These are phyloP conservation scores for Claviceps monticola DNA, from an alignment of 2,329 filamentous ascomycete species.

Conservation along the genomic window DNA sequence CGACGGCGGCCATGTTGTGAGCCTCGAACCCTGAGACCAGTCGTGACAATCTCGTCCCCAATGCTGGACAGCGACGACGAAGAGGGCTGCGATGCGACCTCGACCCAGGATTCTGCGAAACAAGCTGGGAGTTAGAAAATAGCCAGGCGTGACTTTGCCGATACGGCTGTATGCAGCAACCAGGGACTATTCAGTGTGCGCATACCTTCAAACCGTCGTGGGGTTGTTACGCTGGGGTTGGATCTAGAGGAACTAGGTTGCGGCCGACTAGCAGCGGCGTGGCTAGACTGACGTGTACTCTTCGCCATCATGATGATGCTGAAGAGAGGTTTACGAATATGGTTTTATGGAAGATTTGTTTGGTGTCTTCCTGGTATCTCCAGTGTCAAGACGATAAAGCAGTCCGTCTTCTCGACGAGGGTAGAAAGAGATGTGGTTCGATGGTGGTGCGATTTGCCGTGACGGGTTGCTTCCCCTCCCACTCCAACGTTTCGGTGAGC, in stretches of 20 bases:
- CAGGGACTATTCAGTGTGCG: conserved; percentile 1
- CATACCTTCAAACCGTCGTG: conserved; percentile 24
- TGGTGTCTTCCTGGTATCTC: not conserved
- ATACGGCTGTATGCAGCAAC: not conserved
- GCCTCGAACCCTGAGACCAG: conserved; percentile 63
- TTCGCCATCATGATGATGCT: conserved; percentile 17
- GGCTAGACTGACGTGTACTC: conserved; percentile 14
- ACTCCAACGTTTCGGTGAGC: not conserved
- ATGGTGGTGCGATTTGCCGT: not conserved
- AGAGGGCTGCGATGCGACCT: conserved; percentile 83
- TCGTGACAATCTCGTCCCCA: conserved; percentile 80
- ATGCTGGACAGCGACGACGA: conserved; percentile 83
- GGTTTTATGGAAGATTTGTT: not conserved
- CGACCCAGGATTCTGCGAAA: conserved; percentile 80
- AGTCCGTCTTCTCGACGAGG: not conserved
- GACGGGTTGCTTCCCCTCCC: not conserved
- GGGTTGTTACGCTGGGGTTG: conserved; percentile 17
- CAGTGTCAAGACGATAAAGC: not conserved
- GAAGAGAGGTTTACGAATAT: not conserved
- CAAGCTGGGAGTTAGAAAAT: conserved; percentile 5
- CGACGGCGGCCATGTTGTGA: conserved; percentile 45
- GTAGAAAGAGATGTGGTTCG: not conserved
- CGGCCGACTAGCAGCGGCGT: conserved; percentile 11
- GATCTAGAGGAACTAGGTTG: conserved; percentile 14
- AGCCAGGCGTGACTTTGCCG: not conserved